phyloP scores from a whole-genome alignment of 352 stramenopile species.

The Pythium scleroteichum region DNA sequence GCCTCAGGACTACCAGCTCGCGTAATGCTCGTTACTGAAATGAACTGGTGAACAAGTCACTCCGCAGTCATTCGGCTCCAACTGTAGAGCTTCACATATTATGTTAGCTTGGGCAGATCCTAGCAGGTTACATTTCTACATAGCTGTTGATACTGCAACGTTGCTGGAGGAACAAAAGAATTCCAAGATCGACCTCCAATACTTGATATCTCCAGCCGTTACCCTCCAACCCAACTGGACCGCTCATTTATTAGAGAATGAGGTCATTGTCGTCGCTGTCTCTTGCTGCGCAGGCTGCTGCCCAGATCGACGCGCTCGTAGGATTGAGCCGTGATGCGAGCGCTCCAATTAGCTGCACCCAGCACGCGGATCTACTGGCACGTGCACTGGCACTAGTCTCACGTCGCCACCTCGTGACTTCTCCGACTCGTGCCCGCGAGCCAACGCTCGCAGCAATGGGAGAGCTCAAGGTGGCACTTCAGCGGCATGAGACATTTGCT shows the following conservation, averaged over 20 bases:
- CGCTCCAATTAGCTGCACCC: slow-evolving; percentile 10
- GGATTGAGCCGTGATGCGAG: slow-evolving; percentile 23
- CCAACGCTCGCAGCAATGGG: slow-evolving; percentile 35
- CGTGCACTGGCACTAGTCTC: slow-evolving; percentile 28
- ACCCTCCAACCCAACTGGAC: too few relatives aligned
- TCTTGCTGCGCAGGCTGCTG: slow-evolving; percentile 10
- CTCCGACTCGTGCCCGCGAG: slow-evolving; percentile 19
- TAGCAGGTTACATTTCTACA: too few relatives aligned
- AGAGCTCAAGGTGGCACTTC: slow-evolving; percentile 35
- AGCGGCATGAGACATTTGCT: slow-evolving; percentile 22
- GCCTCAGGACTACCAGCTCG: slow-evolving; percentile 93
- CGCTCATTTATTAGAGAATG: slow-evolving; percentile 5
- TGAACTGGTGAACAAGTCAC: too few relatives aligned
- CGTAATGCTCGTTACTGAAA: slow-evolving; percentile 23
- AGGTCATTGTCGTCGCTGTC: slow-evolving; percentile 24
- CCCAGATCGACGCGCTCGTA: slow-evolving; percentile 28
- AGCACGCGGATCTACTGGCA: slow-evolving; percentile 28
- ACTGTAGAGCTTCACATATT: too few relatives aligned
- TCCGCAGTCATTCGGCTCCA: too few relatives aligned
- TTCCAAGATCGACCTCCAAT: too few relatives aligned
- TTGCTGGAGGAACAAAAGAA: too few relatives aligned
- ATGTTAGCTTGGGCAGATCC: too few relatives aligned
- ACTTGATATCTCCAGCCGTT: too few relatives aligned
- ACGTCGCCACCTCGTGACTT: slow-evolving; percentile 19
- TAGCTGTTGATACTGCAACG: too few relatives aligned